phyloP scores from a whole-genome alignment of 192 early-diverging fungal genomes.

The Thamnidium elegans region DNA sequence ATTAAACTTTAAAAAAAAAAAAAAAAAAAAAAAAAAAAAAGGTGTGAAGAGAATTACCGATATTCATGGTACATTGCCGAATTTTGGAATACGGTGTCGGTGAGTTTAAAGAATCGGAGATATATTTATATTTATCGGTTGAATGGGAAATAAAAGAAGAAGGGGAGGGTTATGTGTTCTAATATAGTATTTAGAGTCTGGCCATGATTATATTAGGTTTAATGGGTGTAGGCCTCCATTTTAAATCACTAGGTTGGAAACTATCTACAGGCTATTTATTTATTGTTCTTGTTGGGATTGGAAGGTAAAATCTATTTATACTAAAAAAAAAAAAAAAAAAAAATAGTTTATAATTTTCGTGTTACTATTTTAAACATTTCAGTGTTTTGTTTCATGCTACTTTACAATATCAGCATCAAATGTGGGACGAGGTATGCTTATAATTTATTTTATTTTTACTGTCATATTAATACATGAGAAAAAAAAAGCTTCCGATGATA shows the following conservation, averaged over 20 bases:
- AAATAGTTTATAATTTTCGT: too few species aligned
- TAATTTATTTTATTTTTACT: background rate
- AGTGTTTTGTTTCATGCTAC: slow-evolving; percentile 36
- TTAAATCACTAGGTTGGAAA: too few species aligned
- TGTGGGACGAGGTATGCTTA: slow-evolving; percentile 34
- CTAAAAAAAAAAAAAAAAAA: background rate
- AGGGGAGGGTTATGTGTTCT: too few species aligned
- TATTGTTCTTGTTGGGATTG: background rate
- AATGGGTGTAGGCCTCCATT: too few species aligned
- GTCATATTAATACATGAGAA: too few species aligned
- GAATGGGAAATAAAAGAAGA: background rate
- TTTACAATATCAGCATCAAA: slow-evolving; percentile 33
- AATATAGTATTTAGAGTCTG: slow-evolving; percentile 18
- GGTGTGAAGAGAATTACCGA: slow-evolving; percentile 37
- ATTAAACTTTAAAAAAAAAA: background rate
- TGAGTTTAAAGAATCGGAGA: slow-evolving; percentile 19
- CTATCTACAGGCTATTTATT: too few species aligned
- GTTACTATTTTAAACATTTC: background rate
- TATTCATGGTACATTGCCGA: slow-evolving; percentile 35
- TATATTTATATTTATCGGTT: background rate
- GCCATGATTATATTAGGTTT: too few species aligned
- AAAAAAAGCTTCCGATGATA: too few species aligned
- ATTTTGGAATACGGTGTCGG: slow-evolving; percentile 37
- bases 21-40: too few species aligned
- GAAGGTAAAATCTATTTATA: slow-evolving; percentile 22